Evolutionary conservation across 2,329 filamentous ascomycete genomes (phyloP), one percentile per base, ranked within the genome.

Genomic region (Colletotrichum nymphaeae): DNA sequence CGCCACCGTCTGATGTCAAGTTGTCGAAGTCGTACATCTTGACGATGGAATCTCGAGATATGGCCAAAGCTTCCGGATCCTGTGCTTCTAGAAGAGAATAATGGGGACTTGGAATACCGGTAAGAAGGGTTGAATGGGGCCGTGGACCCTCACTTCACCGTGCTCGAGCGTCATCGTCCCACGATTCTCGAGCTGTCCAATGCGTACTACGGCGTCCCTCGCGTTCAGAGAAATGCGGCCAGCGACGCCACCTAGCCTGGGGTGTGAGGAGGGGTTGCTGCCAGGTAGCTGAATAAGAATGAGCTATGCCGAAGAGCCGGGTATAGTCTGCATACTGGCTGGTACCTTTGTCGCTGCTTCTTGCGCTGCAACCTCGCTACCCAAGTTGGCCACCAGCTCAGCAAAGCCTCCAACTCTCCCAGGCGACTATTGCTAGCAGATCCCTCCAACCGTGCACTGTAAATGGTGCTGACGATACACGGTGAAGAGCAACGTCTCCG

Each of bases 41-140:
- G 60, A 53, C 32, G 26, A 65, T 57, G 67, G 14, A 57, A 62
- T 59, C 58, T 75, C 52, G 28, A 70, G 58, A 69, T 62, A 74
- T 74, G 73, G 73, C 73, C 73, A 75, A 74, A 75, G 73, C 73
- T 75, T 52, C 63, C 42, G 35, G 32, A 74, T 74, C 58, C 32
- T 64, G 67, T 46, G 62, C 72, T 75, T 75, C 74, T 75, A 72
- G 74, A 75, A 75, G 57, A 32, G 58, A 74, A 72, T 49, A 75
- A 75, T 75, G 74, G 74, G 62, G 71, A 67, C 69, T 62, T 60
- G 53, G 67, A 73, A 68, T 75, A 73, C 73, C 74, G 65, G 66
- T 59, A 66, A 72, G 69, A 73, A 75, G 74, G 74, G 73, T 73
- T 70, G 66, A 68, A 75, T 66, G 74, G 74, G 73, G 74, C 68